Conservation (phyloP, 495 filamentous ascomycete genomes). For the Penicillium bovifimosum region DNA sequence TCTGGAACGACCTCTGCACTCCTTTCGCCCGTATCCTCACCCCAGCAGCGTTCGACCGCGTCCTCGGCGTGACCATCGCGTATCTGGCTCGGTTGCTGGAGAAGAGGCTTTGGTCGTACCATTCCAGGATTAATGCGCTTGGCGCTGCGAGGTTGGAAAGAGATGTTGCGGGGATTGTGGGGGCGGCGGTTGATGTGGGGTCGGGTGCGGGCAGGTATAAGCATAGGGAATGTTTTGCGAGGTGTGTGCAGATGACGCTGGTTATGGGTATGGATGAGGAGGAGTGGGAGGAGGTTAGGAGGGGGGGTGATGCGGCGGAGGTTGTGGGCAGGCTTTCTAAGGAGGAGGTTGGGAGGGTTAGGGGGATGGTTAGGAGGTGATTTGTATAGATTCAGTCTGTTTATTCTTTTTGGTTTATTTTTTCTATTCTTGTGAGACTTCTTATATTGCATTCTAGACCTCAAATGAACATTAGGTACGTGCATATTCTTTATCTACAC, state of each 20-base stretch:
- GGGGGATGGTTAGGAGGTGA: conserved; percentile 50
- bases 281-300: conserved; percentile 78
- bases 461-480: neutral
- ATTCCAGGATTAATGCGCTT: conserved; percentile 72
- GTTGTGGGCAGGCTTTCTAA: conserved; percentile 47
- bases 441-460: neutral
- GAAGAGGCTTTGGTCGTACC: conserved; percentile 83
- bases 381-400: neutral
- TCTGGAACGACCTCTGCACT: conserved; percentile 78
- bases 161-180: conserved; percentile 76
- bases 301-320: conserved; percentile 37
- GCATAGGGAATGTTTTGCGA: conserved; percentile 72
- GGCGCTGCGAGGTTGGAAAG: conserved; percentile 85
- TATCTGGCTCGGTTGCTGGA: conserved; percentile 76
- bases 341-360: conserved; percentile 58
- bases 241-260: conserved; percentile 77
- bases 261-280: conserved; percentile 97
- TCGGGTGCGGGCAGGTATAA: conserved; percentile 52
- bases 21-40: conserved; percentile 86
- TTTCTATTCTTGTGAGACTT: neutral
- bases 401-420: neutral
- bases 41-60: conserved; percentile 57
- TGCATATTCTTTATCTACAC: neutral
- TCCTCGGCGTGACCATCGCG: conserved; percentile 65
- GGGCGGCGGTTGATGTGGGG: conserved; percentile 65